Base-by-base conservation (phyloP, 306 rosid species). In the Dryas octopetala region DNA sequence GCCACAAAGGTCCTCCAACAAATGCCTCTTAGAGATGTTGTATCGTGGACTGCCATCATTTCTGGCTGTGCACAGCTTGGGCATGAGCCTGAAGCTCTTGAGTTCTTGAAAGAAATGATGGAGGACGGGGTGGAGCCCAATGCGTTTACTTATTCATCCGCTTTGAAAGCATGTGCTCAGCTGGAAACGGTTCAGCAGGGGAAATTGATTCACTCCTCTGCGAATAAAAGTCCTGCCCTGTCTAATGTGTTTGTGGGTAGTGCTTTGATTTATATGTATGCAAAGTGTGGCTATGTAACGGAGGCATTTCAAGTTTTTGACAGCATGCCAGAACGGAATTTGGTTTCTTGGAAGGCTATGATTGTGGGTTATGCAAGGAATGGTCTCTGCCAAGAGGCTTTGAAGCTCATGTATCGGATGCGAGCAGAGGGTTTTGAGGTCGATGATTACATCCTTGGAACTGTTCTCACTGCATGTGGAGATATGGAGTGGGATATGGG, bases 31-130 rank as follows among this genome's bases (percentile, higher is more conserved):
- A 85, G 90, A 72, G 97, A 95, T 68, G 98, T 90, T 52, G 92
- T 91, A 73, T 87, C 97, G 1, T 95, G 97, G 97, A 91, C 98
- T 59, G 96, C 98, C 78, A 89, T 95, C 62, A 95, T 95, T 73
- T 95, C 98, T 1, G 98, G 96, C 12, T 82, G 89, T 78, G 81
- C 91, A 50, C 80, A 46, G 76, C 89, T 86, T 2, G 94, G 97
- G 12, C 88, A 79, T 51, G 97, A 87, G 80, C 61, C 85, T 2
- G 93, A 95, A 81, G 97, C 97, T 60, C 83, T 95, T 15, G 87
- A 73, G 72, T 88, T 87, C 66, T 82, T 95, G 76, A 86, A 87
- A 55, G 81, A 82, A 66, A 91, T 95, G 98, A 76, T 88, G 76
- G 88, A 82, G 50, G 98, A 94, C 17, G 98, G 96, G 5, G 96